Evolutionary conservation across 805 yeast genomes (phyloP), one percentile per base, ranked within the genome.

Genomic region (Candida insectorum): DNA sequence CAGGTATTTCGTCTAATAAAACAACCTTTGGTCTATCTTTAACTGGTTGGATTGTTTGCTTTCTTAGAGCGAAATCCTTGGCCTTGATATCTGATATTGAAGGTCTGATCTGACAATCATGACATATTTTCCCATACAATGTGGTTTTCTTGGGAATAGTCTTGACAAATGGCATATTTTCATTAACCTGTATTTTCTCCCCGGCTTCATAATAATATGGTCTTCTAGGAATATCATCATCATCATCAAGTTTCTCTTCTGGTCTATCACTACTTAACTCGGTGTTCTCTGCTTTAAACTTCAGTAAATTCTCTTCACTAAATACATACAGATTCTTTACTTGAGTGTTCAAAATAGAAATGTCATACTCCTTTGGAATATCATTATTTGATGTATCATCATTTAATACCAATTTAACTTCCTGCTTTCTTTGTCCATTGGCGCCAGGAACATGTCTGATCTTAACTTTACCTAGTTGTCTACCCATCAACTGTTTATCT

Each of bases 61-160:
- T 68, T 66, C 52, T 67, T 30, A 49, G 30, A 45, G 78, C 71
- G 49, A 81, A 77, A 56, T 81, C 71, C 30, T 66, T 59, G 56
- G 88, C 87, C 53, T 82, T 81, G 18, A 75, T 71, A 51, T 87
- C 95, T 27, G 68, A 63, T 49, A 78, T 75, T 4, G 87, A 76
- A 9, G 97, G 97, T 32, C 83, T 75, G 14, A 86, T 80, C 48
- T 83, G 85, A 57, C 97, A 89, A 54, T 93, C 98, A 55, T 93
- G 97, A 36, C 81, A 84, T 18, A 91, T 81, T 23, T 88, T 85
- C 24, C 98, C 98, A 9, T 78, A 73, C 22, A 93, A 60, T 2
- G 88, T 75, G 0, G 98, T 89, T 49, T 85, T 85, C 79, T 65
- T 88, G 0, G 96, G 95, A 36, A 87, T 85, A 1, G 95, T 85